Evolutionary conservation across 1,139 yeast genomes (phyloP), one percentile per base, ranked within the genome.

Genomic region (Diutina neorugosa): DNA sequence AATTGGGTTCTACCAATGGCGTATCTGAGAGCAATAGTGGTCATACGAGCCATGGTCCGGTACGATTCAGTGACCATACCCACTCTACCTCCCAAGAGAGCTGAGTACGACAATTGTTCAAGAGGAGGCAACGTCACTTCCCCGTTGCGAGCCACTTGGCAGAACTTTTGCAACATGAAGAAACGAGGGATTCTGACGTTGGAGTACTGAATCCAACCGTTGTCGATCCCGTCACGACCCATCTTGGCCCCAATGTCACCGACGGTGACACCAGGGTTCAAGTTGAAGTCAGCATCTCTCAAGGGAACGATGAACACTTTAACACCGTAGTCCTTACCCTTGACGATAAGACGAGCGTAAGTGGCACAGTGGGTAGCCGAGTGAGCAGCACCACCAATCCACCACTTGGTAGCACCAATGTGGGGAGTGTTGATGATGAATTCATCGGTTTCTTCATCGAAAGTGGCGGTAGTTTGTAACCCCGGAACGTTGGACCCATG

Each of bases 301-400:
- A 74, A 71, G 37, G 78, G 78, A 46, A 74, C 78, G 42, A 74
- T 67, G 56, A 74, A 74, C 14, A 77, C 72, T 65, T 74, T 74
- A 57, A 74, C 77, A 58, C 78, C 78, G 59, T 73, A 73, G 60
- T 74, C 78, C 61, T 71, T 64, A 51, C 75, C 77, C 53, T 70
- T 62, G 54, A 74, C 76, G 53, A 69, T 67, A 58, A 73, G 69
- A 56, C 78, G 62, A 50, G 77, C 78, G 61, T 74, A 74, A 53
- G 67, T 72, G 21, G 71, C 54, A 55, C 73, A 65, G 61, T 73
- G 78, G 51, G 78, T 71, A 49, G 78, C 70, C n/a, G 76, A 70
- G 61, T 74, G 78, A 52, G 78, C 77, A 55, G 78, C 77, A 60
- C 78, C 78, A 53, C 78, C 78, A 53, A 74, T 74, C 78, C 78